These are phyloP conservation scores for Cicer pinnatifidum DNA, from an alignment of 306 rosid genomes.

Conservation along the genomic window DNA sequence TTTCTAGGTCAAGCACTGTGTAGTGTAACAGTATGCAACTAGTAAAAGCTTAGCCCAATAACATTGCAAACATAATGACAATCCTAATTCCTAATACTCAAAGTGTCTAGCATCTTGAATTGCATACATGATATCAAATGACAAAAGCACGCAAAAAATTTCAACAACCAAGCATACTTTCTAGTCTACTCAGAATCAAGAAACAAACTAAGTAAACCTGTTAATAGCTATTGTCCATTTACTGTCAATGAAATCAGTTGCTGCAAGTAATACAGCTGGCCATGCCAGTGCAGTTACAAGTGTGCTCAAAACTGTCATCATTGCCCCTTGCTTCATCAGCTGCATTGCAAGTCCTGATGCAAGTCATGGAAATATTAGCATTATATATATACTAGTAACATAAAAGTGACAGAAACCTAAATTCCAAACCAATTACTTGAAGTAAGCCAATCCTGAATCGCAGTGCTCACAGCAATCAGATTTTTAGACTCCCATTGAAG, in stretches of 20 bases:
- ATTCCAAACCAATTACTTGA: slow-evolving; percentile 58
- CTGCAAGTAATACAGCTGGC: slow-evolving; percentile 68
- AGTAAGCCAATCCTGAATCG: slow-evolving; percentile 74
- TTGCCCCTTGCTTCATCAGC: slow-evolving; percentile 80
- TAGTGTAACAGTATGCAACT: neutral
- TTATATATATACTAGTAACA: slow-evolving; percentile 29
- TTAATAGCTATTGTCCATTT: slow-evolving; percentile 74
- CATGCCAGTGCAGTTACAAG: slow-evolving; percentile 70
- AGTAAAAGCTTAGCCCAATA: slow-evolving; percentile 13
- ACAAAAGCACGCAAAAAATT: neutral
- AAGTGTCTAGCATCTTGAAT: slow-evolving; percentile 7
- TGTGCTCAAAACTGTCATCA: slow-evolving; percentile 71
- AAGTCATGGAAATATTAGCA: slow-evolving; percentile 35
- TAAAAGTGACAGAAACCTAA: slow-evolving; percentile 12
- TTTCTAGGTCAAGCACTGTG: neutral
- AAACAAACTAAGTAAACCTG: slow-evolving; percentile 53
- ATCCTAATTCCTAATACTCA: slow-evolving; percentile 26
- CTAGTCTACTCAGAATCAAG: slow-evolving; percentile 34
- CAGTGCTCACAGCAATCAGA: slow-evolving; percentile 71
- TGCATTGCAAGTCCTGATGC: slow-evolving; percentile 60
- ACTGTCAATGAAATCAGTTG: slow-evolving; percentile 72
- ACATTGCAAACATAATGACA: slow-evolving; percentile 24
- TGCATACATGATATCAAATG: slow-evolving; percentile 29
- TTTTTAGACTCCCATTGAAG: slow-evolving; percentile 71
- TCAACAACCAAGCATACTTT: neutral